A percentile compares a stretch with the other conserved stretches of the same genome.
Conservation (phyloP, 345 rosid species). For the Gossypium bickii region DNA sequence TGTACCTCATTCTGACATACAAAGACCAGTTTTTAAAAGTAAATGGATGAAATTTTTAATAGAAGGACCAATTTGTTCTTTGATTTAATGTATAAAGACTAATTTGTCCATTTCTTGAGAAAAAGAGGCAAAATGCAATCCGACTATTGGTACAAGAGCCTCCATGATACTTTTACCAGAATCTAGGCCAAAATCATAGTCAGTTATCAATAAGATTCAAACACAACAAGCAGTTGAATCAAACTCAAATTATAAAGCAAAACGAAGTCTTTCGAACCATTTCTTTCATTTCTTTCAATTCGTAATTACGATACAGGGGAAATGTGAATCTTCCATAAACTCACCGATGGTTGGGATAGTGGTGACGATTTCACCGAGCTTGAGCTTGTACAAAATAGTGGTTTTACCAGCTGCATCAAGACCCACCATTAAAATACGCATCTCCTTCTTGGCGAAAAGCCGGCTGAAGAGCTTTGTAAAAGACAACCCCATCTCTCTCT, state of each 20-base stretch:
- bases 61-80: too few relatives aligned
- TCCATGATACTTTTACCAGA: too few relatives aligned
- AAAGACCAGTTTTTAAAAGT: too few relatives aligned
- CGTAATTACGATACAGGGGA: background rate
- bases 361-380: constrained; percentile 82
- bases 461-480: constrained; percentile 65
- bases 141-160: too few relatives aligned
- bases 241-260: background rate
- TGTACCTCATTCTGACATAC: too few relatives aligned
- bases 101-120: too few relatives aligned
- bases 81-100: too few relatives aligned
- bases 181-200: too few relatives aligned
- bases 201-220: background rate
- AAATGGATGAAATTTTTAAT: too few relatives aligned
- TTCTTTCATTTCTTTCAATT: background rate
- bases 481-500: constrained; percentile 48
- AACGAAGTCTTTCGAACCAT: background rate
- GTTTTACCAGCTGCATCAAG: constrained; percentile 89
- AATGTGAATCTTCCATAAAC: constrained; percentile 8
- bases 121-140: too few relatives aligned
- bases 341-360: constrained; percentile 80
- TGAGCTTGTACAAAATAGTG: constrained; percentile 77
- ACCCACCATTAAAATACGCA: constrained; percentile 87
- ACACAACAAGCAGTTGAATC: background rate
- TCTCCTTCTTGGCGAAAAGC: constrained; percentile 59